Percentiles rank a stretch among this genome's conserved stretches.
phyloP scores from a whole-genome alignment of 306 rosid genomes.

The Argentina anserina region DNA sequence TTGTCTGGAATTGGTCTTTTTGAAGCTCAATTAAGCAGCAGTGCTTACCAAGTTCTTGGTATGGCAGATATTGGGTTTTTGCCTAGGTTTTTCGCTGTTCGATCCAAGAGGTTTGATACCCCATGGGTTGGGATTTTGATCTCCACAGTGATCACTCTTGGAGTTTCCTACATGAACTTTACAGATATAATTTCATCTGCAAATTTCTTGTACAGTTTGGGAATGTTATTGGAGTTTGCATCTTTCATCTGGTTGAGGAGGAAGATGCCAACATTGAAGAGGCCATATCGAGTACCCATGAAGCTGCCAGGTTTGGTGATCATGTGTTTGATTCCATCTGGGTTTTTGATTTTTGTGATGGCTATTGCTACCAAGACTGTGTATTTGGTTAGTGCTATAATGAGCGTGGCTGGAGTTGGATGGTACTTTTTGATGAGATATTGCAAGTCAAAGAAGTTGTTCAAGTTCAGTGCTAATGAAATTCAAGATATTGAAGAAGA shows the following conservation, averaged over 20 bases:
- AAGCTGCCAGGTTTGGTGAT: constrained; percentile 20
- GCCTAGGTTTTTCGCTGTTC: constrained; percentile 22
- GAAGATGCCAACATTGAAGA: constrained; percentile 22
- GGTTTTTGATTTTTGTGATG: constrained; percentile 29
- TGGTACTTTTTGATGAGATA: constrained; percentile 28
- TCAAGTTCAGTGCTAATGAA: constrained; percentile 14
- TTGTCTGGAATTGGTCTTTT: constrained; percentile 33
- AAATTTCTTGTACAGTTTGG: constrained; percentile 38
- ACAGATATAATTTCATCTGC: constrained; percentile 26
- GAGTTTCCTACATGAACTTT: constrained; percentile 24
- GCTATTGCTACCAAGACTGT: constrained; percentile 28
- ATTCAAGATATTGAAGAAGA: constrained; percentile 19
- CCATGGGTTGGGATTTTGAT: constrained; percentile 28
- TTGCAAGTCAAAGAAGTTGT: constrained; percentile 20
- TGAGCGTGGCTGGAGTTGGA: constrained; percentile 21
- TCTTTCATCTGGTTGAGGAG: constrained; percentile 33
- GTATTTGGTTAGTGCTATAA: constrained; percentile 23
- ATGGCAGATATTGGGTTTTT: constrained; percentile 32
- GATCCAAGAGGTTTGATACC: constrained; percentile 20
- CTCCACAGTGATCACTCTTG: constrained; percentile 20
- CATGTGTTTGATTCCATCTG: constrained; percentile 35
- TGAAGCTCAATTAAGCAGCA: constrained; percentile 31
- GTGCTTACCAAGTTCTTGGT: constrained; percentile 28
- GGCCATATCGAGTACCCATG: constrained; percentile 28
- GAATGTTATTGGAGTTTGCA: constrained; percentile 31